These are phyloP conservation scores for Rusavskia elegans DNA, from an alignment of 495 filamentous ascomycete species.

Conservation along the genomic window DNA sequence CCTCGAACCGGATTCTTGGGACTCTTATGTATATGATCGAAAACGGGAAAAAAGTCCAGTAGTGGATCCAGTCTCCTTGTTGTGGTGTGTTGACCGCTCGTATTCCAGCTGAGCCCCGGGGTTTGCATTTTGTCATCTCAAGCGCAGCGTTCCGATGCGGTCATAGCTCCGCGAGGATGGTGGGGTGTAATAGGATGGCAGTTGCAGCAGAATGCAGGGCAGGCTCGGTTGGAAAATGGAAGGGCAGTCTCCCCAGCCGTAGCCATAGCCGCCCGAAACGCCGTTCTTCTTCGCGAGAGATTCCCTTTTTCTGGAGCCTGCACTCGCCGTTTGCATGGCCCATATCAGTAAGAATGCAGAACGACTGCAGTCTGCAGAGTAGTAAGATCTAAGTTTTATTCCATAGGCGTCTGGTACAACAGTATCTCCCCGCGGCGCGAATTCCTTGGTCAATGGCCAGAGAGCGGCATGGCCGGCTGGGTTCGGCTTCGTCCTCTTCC, in stretches of 20 bases:
- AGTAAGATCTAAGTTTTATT: too few species aligned
- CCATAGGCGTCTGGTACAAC: too few species aligned
- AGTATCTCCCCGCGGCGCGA: too few species aligned
- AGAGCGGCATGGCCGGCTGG: not conserved
- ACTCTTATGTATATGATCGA: too few species aligned
- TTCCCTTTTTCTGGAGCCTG: not conserved
- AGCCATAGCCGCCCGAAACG: not conserved
- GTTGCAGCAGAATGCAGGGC: not conserved
- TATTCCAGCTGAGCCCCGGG: too few species aligned
- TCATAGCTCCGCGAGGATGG: not conserved
- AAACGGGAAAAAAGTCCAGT: too few species aligned
- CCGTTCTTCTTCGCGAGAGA: not conserved
- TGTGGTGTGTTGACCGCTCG: too few species aligned
- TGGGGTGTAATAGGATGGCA: not conserved
- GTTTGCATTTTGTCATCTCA: not conserved
- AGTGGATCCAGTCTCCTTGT: too few species aligned
- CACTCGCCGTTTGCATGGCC: too few species aligned
- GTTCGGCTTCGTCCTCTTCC: not conserved
- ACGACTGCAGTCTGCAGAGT: too few species aligned
- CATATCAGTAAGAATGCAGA: too few species aligned
- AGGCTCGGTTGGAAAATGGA: not conserved
- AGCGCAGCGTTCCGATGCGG: not conserved
- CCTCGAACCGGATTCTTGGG: too few species aligned
- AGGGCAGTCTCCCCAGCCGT: not conserved
- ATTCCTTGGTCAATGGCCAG: not conserved